phyloP scores from a whole-genome alignment of 169 alveolate species.

The Eimeria necatrix region DNA sequence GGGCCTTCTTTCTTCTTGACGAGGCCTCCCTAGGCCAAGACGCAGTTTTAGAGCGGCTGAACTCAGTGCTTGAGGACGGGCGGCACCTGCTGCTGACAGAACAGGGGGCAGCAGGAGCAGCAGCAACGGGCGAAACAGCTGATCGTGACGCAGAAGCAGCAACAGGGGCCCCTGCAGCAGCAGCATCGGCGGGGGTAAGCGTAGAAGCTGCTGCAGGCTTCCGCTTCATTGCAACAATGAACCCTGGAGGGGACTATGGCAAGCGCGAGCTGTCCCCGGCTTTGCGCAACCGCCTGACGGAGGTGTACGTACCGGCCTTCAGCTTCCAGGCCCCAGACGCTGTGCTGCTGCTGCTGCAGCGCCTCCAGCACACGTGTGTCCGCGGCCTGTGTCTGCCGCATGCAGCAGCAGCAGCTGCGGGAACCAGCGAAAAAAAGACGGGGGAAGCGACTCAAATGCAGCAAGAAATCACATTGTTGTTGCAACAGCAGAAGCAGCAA shows the following conservation, averaged over 20 bases:
- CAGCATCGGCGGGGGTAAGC: slow-evolving; percentile 74
- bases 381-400: slow-evolving; percentile 55
- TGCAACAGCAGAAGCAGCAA: slow-evolving; percentile 40
- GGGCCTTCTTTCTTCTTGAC: slow-evolving; percentile 97
- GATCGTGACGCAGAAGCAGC: background rate
- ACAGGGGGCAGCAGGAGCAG: slow-evolving; percentile 83
- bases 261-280: slow-evolving; percentile 99
- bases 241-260: slow-evolving; percentile 99
- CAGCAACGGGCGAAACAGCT: background rate
- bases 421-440: background rate
- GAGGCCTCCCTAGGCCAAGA: slow-evolving; percentile 99
- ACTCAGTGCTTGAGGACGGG: slow-evolving; percentile 97
- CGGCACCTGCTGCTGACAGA: slow-evolving; percentile 84
- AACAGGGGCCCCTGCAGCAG: slow-evolving; percentile 83
- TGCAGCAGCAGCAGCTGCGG: slow-evolving; percentile 18
- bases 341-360: slow-evolving; percentile 68
- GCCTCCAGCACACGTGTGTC: slow-evolving; percentile 62
- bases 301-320: slow-evolving; percentile 94
- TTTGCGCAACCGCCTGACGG: slow-evolving; percentile 98
- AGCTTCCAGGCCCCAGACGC: slow-evolving; percentile 78
- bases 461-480: background rate
- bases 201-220: slow-evolving; percentile 93
- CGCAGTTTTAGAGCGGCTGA: slow-evolving; percentile 99
- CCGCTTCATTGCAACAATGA: slow-evolving; percentile 99
- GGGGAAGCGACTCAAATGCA: background rate